Conservation (phyloP, 1,284 basidiomycete genomes). For the Microbotryum intermedium region DNA sequence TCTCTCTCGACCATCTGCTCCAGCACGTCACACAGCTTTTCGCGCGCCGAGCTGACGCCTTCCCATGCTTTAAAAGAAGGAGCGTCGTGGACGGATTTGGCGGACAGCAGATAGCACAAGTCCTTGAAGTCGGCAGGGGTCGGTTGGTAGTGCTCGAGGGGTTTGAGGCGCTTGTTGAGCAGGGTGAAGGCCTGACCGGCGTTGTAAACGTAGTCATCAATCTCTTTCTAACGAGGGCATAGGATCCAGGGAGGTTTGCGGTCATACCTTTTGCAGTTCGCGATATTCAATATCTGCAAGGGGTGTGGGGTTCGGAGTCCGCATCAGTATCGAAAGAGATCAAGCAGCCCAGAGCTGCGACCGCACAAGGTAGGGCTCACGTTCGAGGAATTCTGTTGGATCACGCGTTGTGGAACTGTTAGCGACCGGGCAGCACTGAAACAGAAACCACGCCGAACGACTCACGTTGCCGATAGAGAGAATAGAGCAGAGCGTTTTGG, state of each 20-base stretch:
- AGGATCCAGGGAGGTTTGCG: neutral
- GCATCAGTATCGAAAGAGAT: neutral
- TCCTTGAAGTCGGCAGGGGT: slow-evolving; percentile 45
- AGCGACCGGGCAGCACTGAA: neutral
- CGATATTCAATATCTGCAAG: slow-evolving; percentile 46
- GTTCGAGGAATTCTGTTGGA: slow-evolving; percentile 17
- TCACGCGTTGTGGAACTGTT: neutral
- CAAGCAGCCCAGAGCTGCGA: slow-evolving; percentile 13
- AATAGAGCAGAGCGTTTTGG: slow-evolving; percentile 45
- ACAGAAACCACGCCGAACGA: neutral
- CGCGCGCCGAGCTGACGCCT: slow-evolving; percentile 41
- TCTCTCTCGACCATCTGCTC: slow-evolving; percentile 13
- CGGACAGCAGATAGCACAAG: slow-evolving; percentile 45
- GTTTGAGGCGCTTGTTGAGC: slow-evolving; percentile 45
- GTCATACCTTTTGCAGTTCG: slow-evolving; percentile 36
- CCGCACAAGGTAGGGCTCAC: slow-evolving; percentile 38
- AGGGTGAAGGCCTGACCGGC: slow-evolving; percentile 44
- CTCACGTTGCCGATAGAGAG: slow-evolving; percentile 37
- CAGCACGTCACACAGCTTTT: slow-evolving; percentile 41
- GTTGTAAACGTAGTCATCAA: neutral
- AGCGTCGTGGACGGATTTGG: slow-evolving; percentile 45
- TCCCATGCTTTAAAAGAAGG: slow-evolving; percentile 45
- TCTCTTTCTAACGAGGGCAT: neutral
- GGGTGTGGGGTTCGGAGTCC: slow-evolving; percentile 11
- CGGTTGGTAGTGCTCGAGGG: slow-evolving; percentile 47